Percentiles rank a stretch among this genome's conserved stretches.
These are phyloP conservation scores for Beta corolliflora DNA, from an alignment of 179 eudicot species.

Conservation along the genomic window DNA sequence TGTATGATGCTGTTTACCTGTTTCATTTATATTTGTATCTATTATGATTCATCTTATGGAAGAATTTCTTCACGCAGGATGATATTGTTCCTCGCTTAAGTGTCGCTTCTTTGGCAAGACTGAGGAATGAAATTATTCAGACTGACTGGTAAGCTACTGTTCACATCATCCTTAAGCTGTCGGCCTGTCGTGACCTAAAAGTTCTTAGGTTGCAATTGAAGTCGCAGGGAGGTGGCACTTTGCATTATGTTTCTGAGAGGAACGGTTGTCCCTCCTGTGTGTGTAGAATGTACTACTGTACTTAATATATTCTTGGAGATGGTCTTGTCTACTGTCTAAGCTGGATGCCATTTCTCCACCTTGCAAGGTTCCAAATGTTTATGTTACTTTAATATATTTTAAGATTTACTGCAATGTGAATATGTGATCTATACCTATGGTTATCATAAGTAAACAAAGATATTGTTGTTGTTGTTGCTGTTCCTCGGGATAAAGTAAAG, in stretches of 20 bases:
- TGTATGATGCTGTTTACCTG: not conserved
- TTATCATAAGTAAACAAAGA: not conserved
- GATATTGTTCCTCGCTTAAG: slow-evolving; percentile 93
- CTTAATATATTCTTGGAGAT: not conserved
- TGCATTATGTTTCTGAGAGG: not conserved
- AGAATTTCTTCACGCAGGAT: slow-evolving; percentile 57
- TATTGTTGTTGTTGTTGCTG: not conserved
- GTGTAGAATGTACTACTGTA: not conserved
- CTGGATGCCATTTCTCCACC: not conserved
- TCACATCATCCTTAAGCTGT: not conserved
- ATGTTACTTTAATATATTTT: not conserved
- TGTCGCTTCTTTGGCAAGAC: slow-evolving; percentile 75
- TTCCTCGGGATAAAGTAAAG: not conserved
- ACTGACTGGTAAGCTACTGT: slow-evolving; percentile 75
- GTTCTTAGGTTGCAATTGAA: slow-evolving; percentile 1
- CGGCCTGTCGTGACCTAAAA: slow-evolving; percentile 1
- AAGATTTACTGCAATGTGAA: not conserved
- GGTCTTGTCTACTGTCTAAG: not conserved
- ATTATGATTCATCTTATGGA: slow-evolving; percentile 10
- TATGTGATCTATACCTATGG: not conserved
- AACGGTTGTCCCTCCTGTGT: not conserved
- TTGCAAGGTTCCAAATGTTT: slow-evolving; percentile 1
- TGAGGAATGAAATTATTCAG: slow-evolving; percentile 91
- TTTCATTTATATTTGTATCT: not conserved
- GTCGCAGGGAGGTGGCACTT: not conserved